Percentiles rank a stretch among this genome's conserved stretches.
Conservation (phyloP, 208 protist genomes). For the Trypanosoma scelopori region DNA sequence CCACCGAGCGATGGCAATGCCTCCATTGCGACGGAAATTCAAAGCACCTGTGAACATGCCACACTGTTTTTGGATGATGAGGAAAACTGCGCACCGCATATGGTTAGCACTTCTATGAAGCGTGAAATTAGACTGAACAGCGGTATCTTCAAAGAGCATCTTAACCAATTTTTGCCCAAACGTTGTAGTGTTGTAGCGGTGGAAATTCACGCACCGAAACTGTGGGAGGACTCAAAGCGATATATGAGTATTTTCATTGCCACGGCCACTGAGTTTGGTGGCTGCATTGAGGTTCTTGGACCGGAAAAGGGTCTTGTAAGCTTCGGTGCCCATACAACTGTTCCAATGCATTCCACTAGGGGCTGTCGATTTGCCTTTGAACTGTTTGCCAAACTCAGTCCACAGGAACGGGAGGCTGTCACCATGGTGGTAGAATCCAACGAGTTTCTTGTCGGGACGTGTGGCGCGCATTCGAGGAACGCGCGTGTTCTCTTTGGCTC, state of each 20-base stretch:
- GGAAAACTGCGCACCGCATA: neutral
- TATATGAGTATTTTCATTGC: conserved; percentile 18
- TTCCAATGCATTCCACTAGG: conserved; percentile 57
- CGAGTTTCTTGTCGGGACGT: conserved; percentile 72
- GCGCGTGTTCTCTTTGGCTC: conserved; percentile 26
- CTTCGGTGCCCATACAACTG: conserved; percentile 62
- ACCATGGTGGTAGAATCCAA: conserved; percentile 59
- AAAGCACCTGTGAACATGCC: neutral
- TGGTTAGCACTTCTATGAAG: conserved; percentile 22
- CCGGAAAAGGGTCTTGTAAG: conserved; percentile 56
- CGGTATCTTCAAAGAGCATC: conserved; percentile 63
- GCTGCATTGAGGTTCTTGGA: conserved; percentile 57
- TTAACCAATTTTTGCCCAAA: conserved; percentile 49
- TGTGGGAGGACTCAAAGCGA: neutral
- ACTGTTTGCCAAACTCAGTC: conserved; percentile 36
- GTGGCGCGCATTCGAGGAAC: conserved; percentile 27
- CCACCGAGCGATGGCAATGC: neutral
- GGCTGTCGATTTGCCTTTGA: conserved; percentile 63
- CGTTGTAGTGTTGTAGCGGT: conserved; percentile 59
- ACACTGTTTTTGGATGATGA: conserved; percentile 3
- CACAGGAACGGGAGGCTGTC: conserved; percentile 35
- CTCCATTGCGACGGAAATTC: neutral
- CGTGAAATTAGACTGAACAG: conserved; percentile 57
- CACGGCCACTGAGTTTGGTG: conserved; percentile 26
- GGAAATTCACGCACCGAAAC: conserved; percentile 37